phyloP scores from a whole-genome alignment of 306 rosid genomes.

The Albizia julibrissin region DNA sequence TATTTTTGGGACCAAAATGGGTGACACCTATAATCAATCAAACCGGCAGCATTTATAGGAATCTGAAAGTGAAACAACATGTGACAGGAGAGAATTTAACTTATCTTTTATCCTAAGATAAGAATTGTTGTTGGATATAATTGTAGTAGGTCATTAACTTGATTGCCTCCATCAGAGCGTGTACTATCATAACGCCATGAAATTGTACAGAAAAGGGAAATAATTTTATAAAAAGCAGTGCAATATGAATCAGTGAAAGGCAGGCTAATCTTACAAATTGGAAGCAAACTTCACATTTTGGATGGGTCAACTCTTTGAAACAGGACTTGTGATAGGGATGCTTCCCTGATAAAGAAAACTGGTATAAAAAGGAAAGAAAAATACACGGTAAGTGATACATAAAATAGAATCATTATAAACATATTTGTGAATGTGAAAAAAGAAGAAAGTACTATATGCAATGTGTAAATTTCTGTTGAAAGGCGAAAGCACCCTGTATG shows the following conservation, averaged over 20 bases:
- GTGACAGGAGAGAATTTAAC: conserved; percentile 2
- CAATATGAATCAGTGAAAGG: conserved; percentile 4
- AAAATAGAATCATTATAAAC: conserved; percentile 16
- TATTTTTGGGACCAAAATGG: conserved; percentile 98
- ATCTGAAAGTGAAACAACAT: conserved; percentile 61
- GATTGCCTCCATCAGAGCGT: background rate
- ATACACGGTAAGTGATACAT: conserved; percentile 47
- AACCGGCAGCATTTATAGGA: conserved; percentile 89
- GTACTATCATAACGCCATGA: background rate
- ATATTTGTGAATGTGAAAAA: conserved; percentile 7
- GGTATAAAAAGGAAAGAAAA: conserved; percentile 53
- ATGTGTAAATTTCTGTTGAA: background rate
- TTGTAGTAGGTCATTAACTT: background rate
- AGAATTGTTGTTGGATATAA: background rate
- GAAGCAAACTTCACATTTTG: conserved; percentile 96
- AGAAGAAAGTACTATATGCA: conserved; percentile 2
- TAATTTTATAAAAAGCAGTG: conserved; percentile 3
- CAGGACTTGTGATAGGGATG: conserved; percentile 94
- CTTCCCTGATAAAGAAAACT: conserved; percentile 96
- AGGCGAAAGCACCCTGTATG: conserved; percentile 83
- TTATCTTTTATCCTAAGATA: background rate
- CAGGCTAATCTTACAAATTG: conserved; percentile 73
- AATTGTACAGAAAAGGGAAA: conserved; percentile 9
- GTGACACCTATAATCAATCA: conserved; percentile 95
- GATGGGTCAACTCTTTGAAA: conserved; percentile 85